phyloP scores from a whole-genome alignment of 495 filamentous ascomycete species.

The Daldinia vernicosa region DNA sequence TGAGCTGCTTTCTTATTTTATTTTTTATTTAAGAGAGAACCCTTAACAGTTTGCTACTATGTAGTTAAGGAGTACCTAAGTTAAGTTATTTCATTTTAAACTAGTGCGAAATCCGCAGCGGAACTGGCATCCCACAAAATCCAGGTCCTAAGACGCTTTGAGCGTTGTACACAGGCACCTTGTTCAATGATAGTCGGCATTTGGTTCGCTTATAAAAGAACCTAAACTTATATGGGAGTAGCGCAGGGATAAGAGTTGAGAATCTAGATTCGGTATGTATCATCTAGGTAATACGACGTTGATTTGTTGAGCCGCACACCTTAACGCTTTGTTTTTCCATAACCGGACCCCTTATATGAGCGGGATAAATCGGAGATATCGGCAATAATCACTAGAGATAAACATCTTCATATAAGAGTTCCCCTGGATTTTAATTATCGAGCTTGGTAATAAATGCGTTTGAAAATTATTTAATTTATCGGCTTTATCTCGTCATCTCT shows the following conservation, averaged over 20 bases:
- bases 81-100: conserved; percentile 21
- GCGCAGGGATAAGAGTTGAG: conserved; percentile 8
- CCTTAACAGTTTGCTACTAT: no score
- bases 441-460: not conserved
- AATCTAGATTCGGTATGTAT: conserved; percentile 5
- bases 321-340: not conserved
- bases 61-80: no score
- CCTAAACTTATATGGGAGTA: conserved; percentile 25
- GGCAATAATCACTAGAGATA: not conserved
- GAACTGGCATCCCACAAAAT: conserved; percentile 27
- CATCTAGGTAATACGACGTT: conserved; percentile 24
- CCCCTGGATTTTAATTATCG: not conserved
- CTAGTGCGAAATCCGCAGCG: conserved; percentile 27
- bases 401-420: not conserved
- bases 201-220: conserved; percentile 28
- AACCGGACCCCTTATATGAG: not conserved
- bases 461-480: not conserved
- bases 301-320: conserved; percentile 36
- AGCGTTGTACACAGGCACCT: conserved; percentile 15
- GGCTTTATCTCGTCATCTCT: not conserved
- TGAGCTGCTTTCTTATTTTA: not conserved
- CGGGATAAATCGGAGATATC: conserved; percentile 11
- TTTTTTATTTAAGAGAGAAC: not conserved
- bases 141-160: conserved; percentile 5
- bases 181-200: conserved; percentile 23